phyloP scores from a whole-genome alignment of 1,284 basidiomycete genomes.

The Melanopsichium pennsylvanicum region DNA sequence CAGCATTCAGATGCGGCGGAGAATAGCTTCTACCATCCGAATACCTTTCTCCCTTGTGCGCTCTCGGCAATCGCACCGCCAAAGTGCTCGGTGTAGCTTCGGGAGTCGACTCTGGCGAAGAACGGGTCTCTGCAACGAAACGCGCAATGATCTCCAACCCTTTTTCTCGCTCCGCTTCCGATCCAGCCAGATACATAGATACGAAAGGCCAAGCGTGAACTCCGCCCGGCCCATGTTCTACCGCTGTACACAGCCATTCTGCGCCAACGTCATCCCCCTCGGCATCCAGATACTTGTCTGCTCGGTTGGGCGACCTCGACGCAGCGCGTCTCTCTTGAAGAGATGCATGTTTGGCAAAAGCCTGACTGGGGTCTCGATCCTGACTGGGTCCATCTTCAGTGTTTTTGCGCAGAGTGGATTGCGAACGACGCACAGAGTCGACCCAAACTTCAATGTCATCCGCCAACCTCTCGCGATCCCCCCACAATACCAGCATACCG shows the following conservation, averaged over 20 bases:
- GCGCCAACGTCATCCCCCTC: no score
- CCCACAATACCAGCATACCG: conserved; percentile 60
- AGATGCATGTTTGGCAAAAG: background rate
- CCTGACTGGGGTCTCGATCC: conserved; percentile 17
- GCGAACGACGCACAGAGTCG: conserved; percentile 28
- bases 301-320: conserved; percentile 24
- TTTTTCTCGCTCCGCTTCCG: conserved; percentile 55
- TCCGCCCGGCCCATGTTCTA: conserved; percentile 58
- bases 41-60: conserved; percentile 1
- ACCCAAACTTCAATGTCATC: conserved; percentile 61
- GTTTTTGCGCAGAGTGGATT: no score
- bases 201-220: conserved; percentile 65
- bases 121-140: conserved; percentile 40
- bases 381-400: conserved; percentile 31
- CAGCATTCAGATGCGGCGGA: conserved; percentile 42
- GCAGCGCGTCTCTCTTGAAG: conserved; percentile 38
- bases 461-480: conserved; percentile 58
- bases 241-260: conserved; percentile 49
- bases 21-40: no score
- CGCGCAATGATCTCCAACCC: conserved; percentile 58
- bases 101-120: conserved; percentile 22
- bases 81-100: conserved; percentile 16
- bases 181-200: conserved; percentile 60
- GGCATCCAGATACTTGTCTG: no score
- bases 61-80: conserved; percentile 14